phyloP scores from a whole-genome alignment of 352 stramenopile species.

The Globisporangium canariense region DNA sequence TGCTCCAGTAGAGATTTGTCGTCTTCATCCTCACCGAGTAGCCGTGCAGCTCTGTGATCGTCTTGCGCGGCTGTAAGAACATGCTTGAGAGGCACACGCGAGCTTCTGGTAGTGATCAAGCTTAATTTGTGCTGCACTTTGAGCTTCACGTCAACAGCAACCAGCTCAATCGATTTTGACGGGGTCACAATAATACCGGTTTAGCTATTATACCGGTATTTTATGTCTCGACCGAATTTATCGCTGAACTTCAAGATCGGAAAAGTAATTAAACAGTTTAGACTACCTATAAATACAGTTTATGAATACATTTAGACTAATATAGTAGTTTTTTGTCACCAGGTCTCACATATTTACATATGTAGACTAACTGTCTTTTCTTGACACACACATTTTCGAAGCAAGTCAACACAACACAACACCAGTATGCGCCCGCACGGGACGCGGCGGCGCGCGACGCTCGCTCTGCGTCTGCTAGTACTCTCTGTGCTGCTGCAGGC shows the following conservation, averaged over 20 bases:
- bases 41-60: constrained; percentile 61
- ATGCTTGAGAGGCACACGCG: constrained; percentile 21
- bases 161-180: constrained; percentile 3
- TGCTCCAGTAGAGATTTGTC: background rate
- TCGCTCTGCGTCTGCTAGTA: constrained; percentile 6
- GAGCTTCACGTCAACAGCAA: constrained; percentile 13
- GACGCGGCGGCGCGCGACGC: constrained; percentile 4
- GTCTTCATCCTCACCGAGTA: constrained; percentile 39
- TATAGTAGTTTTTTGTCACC: too few relatives aligned
- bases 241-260: constrained; percentile 7
- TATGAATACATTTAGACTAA: too few relatives aligned
- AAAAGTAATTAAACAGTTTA: background rate
- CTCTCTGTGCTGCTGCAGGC: constrained; percentile 2
- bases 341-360: background rate
- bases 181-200: background rate
- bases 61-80: constrained; percentile 67
- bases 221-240: background rate
- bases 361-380: background rate
- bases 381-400: background rate
- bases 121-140: background rate
- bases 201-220: background rate
- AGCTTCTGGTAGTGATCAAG: background rate
- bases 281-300: too few relatives aligned
- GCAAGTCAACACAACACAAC: background rate
- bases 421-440: constrained; percentile 2